Percentiles rank a stretch among this genome's conserved stretches.
phyloP scores from a whole-genome alignment of 2,329 filamentous ascomycete genomes.

The Colletotrichum chlorophyti region DNA sequence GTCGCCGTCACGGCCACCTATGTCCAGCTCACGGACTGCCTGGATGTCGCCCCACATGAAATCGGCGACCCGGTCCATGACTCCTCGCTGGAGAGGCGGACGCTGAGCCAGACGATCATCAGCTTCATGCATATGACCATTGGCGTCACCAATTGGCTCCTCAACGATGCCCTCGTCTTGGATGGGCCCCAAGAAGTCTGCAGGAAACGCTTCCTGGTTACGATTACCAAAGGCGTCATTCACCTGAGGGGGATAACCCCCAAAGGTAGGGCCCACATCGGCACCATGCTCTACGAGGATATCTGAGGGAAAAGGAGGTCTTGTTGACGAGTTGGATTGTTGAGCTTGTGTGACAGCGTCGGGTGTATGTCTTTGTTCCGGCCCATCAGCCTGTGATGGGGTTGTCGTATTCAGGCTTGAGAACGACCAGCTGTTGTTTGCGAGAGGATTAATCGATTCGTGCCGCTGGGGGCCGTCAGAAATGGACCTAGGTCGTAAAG shows the following conservation, averaged over 20 bases:
- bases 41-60: slow-evolving; percentile 69
- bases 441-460: slow-evolving; percentile 56
- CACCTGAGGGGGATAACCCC: not conserved
- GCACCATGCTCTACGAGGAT: slow-evolving; percentile 10
- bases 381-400: not conserved
- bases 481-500: slow-evolving; percentile 55
- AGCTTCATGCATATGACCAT: slow-evolving; percentile 1
- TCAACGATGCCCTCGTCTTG: not conserved
- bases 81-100: slow-evolving; percentile 37
- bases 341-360: not conserved
- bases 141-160: not conserved
- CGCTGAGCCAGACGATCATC: slow-evolving; percentile 23
- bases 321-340: slow-evolving; percentile 11
- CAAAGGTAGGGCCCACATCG: not conserved
- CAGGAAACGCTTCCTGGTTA: not conserved
- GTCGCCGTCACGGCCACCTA: slow-evolving; percentile 34
- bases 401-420: slow-evolving; percentile 42
- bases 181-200: not conserved
- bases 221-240: not conserved
- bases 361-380: not conserved
- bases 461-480: slow-evolving; percentile 61
- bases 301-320: too few relatives aligned
- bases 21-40: slow-evolving; percentile 37
- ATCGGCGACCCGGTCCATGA: slow-evolving; percentile 56
- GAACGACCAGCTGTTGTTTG: slow-evolving; percentile 69